A percentile compares a stretch with the other conserved stretches of the same genome.
Conservation (phyloP, 257 asterid genomes). For the Solanum ossicruentum region DNA sequence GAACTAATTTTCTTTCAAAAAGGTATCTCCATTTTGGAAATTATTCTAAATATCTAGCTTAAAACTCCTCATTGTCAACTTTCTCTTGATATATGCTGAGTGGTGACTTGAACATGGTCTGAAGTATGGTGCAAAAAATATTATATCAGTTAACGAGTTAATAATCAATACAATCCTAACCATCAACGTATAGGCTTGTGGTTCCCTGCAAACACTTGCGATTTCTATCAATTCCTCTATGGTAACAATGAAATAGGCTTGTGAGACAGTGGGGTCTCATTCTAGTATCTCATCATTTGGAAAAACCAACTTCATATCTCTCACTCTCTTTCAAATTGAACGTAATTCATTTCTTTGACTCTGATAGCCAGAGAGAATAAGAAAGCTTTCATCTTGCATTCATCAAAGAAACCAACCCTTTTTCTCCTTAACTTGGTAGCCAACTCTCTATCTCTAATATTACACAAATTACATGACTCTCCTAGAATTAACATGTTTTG, state of each 20-base stretch:
- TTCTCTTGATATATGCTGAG: not conserved
- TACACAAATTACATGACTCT: not conserved
- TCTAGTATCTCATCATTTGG: not conserved
- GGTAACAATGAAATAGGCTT: not conserved
- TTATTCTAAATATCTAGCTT: not conserved
- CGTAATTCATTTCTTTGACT: not conserved
- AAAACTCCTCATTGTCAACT: not conserved
- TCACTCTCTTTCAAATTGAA: not conserved
- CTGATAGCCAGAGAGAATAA: not conserved
- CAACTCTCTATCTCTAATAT: not conserved
- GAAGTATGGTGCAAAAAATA: not conserved
- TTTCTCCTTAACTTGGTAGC: not conserved
- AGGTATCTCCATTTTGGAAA: not conserved
- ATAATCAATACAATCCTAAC: not conserved
- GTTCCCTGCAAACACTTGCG: not conserved
- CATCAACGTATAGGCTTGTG: not conserved
- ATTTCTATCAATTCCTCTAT: not conserved
- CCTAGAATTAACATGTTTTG: not conserved
- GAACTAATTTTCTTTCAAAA: conserved; percentile 5
- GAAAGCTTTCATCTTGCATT: not conserved
- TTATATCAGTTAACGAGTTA: not conserved
- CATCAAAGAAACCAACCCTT: not conserved
- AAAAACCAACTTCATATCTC: not conserved
- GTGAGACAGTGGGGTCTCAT: not conserved
- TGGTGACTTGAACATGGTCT: not conserved